A percentile compares a stretch with the other conserved stretches of the same genome.
Conservation (phyloP, 164 flowering plant species). For the Piper longum region DNA sequence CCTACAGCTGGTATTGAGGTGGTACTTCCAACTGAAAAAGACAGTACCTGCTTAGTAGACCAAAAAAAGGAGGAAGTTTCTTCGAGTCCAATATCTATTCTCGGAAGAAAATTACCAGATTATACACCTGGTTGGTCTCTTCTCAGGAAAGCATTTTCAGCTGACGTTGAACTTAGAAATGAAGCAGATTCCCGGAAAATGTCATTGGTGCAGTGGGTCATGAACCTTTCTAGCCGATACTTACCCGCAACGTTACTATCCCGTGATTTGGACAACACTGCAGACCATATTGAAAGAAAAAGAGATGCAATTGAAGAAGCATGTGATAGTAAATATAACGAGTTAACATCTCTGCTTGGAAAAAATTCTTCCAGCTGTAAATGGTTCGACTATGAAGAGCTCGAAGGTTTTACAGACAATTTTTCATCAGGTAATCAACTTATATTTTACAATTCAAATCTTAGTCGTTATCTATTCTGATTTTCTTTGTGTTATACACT, state of each 20-base stretch:
- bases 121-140: constrained; percentile 64
- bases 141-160: constrained; percentile 21
- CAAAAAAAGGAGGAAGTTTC: constrained; percentile 11
- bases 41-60: constrained; percentile 1
- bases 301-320: constrained; percentile 3
- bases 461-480: not conserved
- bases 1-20: not conserved
- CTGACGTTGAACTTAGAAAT: constrained; percentile 6
- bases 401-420: constrained; percentile 35
- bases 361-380: constrained; percentile 26
- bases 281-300: not conserved
- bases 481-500: too few species aligned
- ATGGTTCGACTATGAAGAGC: constrained; percentile 42
- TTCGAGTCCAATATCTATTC: constrained; percentile 15
- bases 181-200: constrained; percentile 24
- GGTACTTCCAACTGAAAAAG: constrained; percentile 1
- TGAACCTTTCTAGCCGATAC: constrained; percentile 35
- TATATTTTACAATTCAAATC: not conserved
- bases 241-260: constrained; percentile 9
- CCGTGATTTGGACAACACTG: not conserved
- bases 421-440: constrained; percentile 49
- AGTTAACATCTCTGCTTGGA: constrained; percentile 27
- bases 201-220: constrained; percentile 51
- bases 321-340: constrained; percentile 10
- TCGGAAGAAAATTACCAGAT: constrained; percentile 13